phyloP scores from a whole-genome alignment of 2,329 filamentous ascomycete species.

The Pseudogymnoascus sp. region DNA sequence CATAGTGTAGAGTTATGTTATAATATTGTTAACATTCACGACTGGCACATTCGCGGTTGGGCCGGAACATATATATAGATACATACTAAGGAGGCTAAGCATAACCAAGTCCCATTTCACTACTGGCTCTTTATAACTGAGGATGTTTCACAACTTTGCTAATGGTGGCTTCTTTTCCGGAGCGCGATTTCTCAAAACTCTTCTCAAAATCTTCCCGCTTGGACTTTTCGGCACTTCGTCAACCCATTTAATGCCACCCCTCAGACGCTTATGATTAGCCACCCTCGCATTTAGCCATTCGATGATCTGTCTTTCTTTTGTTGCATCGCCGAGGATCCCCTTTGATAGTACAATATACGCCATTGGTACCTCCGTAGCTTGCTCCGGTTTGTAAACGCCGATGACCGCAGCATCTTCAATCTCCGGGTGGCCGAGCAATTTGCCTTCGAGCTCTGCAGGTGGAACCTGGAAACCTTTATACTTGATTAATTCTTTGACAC shows the following conservation, averaged over 20 bases:
- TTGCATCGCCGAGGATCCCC: slow-evolving; percentile 19
- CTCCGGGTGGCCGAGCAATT: slow-evolving; percentile 33
- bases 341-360: slow-evolving; percentile 33
- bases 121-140: not conserved
- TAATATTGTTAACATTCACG: too few species aligned
- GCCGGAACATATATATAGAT: too few species aligned
- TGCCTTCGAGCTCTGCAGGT: slow-evolving; percentile 39
- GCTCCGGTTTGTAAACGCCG: slow-evolving; percentile 32
- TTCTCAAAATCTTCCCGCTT: slow-evolving; percentile 31
- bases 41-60: too few species aligned
- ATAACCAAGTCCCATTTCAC: not conserved
- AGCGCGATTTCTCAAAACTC: slow-evolving; percentile 20
- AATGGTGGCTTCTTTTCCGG: slow-evolving; percentile 32
- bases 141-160: not conserved
- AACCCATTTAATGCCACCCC: slow-evolving; percentile 30
- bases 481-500: slow-evolving; percentile 37
- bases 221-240: slow-evolving; percentile 31
- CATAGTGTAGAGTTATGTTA: not conserved
- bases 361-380: slow-evolving; percentile 35
- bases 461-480: slow-evolving; percentile 42
- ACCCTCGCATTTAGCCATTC: slow-evolving; percentile 24
- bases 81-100: not conserved
- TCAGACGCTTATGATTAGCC: slow-evolving; percentile 28
- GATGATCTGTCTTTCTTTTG: slow-evolving; percentile 28
- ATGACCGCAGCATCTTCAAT: slow-evolving; percentile 40